Percentiles rank a stretch among this genome's conserved stretches.
Evolutionary conservation across 2,329 filamentous ascomycete species (phyloP).

Genomic region (Xylariomycetidae sp.): DNA sequence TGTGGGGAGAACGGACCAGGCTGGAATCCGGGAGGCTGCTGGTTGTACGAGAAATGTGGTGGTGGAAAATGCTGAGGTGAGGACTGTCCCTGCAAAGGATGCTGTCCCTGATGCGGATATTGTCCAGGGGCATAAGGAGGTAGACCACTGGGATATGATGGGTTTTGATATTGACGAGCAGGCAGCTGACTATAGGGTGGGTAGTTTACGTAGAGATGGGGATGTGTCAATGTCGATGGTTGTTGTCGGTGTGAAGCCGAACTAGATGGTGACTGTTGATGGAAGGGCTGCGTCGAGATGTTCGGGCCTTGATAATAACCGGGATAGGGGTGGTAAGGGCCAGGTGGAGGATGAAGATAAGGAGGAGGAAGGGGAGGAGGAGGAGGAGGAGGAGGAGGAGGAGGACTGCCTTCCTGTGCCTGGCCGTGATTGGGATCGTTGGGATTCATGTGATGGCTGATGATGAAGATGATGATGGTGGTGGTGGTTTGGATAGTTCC

Average conservation of each 20-base stretch:
- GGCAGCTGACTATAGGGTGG: too few species aligned
- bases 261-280: background rate
- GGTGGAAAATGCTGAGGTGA: conserved; percentile 8
- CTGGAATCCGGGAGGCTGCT: background rate
- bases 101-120: conserved; percentile 8
- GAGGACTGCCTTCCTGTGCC: background rate
- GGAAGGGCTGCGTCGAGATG: background rate
- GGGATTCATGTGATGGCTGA: too few species aligned
- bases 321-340: background rate
- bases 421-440: too few species aligned
- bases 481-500: background rate
- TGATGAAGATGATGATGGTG: background rate
- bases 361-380: background rate
- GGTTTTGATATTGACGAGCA: too few species aligned
- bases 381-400: background rate
- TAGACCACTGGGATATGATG: conserved; percentile 3
- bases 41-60: background rate
- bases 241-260: background rate
- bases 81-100: conserved; percentile 7
- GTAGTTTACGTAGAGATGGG: too few species aligned
- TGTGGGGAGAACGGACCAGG: conserved; percentile 2
- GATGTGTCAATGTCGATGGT: too few species aligned
- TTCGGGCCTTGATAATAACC: background rate
- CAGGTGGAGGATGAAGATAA: background rate
- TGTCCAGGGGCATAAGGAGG: conserved; percentile 4